Evolutionary conservation across 768 basidiomycete genomes (phyloP).

Genomic region (Tephrocybe sp.): DNA sequence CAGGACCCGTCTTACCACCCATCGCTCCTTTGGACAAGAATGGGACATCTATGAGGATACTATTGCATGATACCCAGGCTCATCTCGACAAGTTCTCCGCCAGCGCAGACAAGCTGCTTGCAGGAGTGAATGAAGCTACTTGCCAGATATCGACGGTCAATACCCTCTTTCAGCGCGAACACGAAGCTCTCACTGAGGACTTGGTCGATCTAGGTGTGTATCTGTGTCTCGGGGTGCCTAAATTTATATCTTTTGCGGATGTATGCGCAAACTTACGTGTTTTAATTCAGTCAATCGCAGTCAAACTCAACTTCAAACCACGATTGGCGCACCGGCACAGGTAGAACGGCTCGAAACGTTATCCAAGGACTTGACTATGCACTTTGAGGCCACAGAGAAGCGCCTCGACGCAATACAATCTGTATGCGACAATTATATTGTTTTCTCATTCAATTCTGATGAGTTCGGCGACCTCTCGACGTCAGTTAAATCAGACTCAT

Average conservation of each 20-base stretch:
- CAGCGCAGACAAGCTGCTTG: slow-evolving; percentile 52
- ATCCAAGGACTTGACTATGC: slow-evolving; percentile 39
- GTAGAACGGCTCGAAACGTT: slow-evolving; percentile 35
- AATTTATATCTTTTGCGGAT: slow-evolving; percentile 11
- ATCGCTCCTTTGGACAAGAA: slow-evolving; percentile 60
- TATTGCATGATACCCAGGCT: slow-evolving; percentile 73
- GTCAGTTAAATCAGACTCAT: slow-evolving; percentile 47
- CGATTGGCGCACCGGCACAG: slow-evolving; percentile 60
- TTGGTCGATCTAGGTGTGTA: slow-evolving; percentile 56
- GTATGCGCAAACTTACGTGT: slow-evolving; percentile 10
- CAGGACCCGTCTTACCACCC: slow-evolving; percentile 24
- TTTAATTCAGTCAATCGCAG: slow-evolving; percentile 53
- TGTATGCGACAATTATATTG: slow-evolving; percentile 29
- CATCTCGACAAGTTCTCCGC: slow-evolving; percentile 67
- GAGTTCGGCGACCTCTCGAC: neutral
- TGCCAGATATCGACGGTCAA: slow-evolving; percentile 53
- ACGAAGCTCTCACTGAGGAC: slow-evolving; percentile 55
- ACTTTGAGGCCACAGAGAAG: slow-evolving; percentile 50
- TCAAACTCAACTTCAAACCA: slow-evolving; percentile 59
- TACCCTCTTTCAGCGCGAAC: slow-evolving; percentile 58
- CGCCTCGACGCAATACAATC: slow-evolving; percentile 56
- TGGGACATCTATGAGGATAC: slow-evolving; percentile 68
- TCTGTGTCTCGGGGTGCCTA: slow-evolving; percentile 2
- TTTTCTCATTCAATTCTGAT: neutral
- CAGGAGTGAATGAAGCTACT: slow-evolving; percentile 50